A percentile compares a stretch with the other conserved stretches of the same genome.
phyloP scores from a whole-genome alignment of 768 basidiomycete genomes.

The Boletus reticuloceps region DNA sequence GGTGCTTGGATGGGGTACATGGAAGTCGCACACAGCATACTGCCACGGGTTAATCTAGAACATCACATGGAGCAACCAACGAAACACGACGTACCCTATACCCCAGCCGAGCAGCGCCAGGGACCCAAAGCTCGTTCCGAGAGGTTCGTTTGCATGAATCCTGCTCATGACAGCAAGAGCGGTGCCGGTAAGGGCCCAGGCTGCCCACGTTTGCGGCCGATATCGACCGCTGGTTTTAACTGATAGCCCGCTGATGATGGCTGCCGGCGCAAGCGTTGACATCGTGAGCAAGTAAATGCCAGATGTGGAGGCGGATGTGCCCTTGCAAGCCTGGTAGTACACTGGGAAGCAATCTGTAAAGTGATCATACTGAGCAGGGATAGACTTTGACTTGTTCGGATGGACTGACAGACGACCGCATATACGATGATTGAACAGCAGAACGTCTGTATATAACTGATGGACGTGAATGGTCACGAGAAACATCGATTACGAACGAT shows the following conservation, averaged over 20 bases:
- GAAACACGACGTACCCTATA: not conserved
- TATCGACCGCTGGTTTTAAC: constrained; percentile 32
- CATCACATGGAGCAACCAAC: not conserved
- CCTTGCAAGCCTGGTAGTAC: constrained; percentile 44
- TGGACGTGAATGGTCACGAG: not conserved
- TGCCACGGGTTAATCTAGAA: not conserved
- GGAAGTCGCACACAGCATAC: not conserved
- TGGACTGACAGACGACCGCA: constrained; percentile 21
- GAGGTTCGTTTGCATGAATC: constrained; percentile 22
- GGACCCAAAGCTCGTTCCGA: constrained; percentile 20
- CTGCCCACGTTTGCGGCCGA: constrained; percentile 31
- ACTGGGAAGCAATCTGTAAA: constrained; percentile 40
- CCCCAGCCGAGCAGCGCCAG: not conserved
- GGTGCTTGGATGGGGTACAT: constrained; percentile 40
- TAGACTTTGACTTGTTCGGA: not conserved
- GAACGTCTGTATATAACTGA: constrained; percentile 29
- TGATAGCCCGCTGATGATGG: constrained; percentile 31
- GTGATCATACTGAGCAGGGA: not conserved
- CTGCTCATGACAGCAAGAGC: constrained; percentile 37
- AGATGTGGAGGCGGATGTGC: constrained; percentile 32
- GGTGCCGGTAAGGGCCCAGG: constrained; percentile 32
- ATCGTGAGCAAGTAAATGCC: constrained; percentile 22
- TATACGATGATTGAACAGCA: constrained; percentile 3
- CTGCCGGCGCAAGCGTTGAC: constrained; percentile 29
- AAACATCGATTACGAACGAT: not conserved